Conservation (phyloP, 768 basidiomycete species). For the Russula olivacea region DNA sequence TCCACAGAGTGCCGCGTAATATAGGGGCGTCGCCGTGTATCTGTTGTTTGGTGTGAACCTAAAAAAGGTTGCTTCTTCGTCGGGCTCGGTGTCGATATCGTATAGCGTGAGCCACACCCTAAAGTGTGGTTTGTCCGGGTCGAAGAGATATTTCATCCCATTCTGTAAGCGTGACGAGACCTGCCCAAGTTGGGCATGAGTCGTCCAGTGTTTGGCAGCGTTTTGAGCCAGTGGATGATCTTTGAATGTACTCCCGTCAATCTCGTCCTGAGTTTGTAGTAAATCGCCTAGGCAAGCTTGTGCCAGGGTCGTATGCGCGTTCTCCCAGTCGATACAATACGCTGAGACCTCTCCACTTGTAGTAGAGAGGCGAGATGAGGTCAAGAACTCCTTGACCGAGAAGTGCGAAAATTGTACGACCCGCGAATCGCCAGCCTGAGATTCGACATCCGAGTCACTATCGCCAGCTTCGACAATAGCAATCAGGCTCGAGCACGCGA, state of each 20-base stretch:
- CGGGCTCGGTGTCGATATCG: neutral
- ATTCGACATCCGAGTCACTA: too few species aligned
- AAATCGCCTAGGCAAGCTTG: neutral
- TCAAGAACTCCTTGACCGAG: neutral
- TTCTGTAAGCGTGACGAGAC: neutral
- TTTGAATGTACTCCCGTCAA: neutral
- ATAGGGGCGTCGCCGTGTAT: neutral
- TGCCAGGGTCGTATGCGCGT: neutral
- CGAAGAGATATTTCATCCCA: neutral
- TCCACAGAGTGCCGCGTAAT: neutral
- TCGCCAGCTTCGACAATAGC: too few species aligned
- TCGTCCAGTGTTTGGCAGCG: neutral
- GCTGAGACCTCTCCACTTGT: neutral
- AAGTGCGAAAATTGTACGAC: neutral
- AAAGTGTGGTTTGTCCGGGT: neutral
- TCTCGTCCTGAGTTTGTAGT: neutral
- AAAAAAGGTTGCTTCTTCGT: accelerated
- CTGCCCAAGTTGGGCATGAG: neutral
- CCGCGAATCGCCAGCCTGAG: too few species aligned
- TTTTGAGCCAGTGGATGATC: neutral
- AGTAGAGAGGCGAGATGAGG: neutral
- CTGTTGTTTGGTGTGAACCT: neutral
- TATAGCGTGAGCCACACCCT: neutral
- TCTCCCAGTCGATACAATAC: neutral
- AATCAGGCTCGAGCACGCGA: too few species aligned